Conservation (phyloP, 352 stramenopile species). For the Thraustochytrium striatum region DNA sequence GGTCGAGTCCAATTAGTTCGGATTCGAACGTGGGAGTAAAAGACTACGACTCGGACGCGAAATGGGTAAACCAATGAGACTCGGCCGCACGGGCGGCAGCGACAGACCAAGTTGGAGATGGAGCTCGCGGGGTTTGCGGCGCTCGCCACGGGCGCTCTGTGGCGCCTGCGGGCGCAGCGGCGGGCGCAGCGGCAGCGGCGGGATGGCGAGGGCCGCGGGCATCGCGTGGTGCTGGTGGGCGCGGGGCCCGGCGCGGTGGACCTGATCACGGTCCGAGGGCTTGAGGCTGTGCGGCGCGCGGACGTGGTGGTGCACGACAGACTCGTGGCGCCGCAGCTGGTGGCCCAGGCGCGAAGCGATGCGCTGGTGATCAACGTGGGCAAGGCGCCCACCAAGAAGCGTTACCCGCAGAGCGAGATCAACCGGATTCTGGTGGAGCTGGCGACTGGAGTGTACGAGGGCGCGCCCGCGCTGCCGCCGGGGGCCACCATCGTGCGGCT, state of each 20-base stretch:
- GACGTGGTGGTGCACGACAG: conserved; percentile 62
- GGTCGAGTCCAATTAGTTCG: too few species aligned
- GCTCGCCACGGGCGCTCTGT: too few species aligned
- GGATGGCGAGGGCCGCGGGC: too few species aligned
- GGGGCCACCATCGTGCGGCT: conserved; percentile 69
- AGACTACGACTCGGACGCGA: too few species aligned
- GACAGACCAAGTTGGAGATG: too few species aligned
- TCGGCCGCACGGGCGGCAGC: too few species aligned
- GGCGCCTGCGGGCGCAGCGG: too few species aligned
- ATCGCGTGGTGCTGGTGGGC: conserved; percentile 45
- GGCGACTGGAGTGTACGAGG: background rate
- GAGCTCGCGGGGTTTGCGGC: too few species aligned
- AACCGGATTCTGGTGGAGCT: conserved; percentile 45
- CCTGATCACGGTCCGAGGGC: conserved; percentile 42
- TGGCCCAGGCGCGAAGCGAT: background rate
- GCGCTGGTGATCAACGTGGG: conserved; percentile 25
- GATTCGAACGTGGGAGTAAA: too few species aligned
- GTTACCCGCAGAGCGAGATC: conserved; percentile 42
- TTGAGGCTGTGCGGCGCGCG: background rate
- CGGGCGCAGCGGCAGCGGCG: too few species aligned
- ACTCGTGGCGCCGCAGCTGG: conserved; percentile 40
- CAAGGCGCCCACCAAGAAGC: conserved; percentile 39
- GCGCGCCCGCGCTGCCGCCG: conserved; percentile 71
- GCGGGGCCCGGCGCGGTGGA: conserved; percentile 25
- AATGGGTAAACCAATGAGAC: too few species aligned